These are phyloP conservation scores for Pugionium cornutum DNA, from an alignment of 345 rosid genomes.

Conservation along the genomic window DNA sequence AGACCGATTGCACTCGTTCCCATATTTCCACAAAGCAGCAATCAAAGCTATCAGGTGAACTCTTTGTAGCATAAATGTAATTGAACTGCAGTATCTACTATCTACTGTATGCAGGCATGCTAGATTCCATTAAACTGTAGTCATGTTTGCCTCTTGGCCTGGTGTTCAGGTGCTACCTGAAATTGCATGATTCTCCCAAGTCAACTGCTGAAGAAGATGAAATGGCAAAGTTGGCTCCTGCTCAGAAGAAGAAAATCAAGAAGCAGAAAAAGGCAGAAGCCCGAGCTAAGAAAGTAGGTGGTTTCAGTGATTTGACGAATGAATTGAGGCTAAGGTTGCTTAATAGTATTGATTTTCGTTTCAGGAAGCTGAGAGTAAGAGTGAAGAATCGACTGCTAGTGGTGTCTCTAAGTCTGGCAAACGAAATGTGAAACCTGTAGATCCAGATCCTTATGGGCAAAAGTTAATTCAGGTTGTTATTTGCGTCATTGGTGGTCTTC, in stretches of 20 bases:
- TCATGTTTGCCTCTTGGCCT: slow-evolving; percentile 16
- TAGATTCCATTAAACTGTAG: slow-evolving; percentile 12
- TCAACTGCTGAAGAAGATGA: slow-evolving; percentile 72
- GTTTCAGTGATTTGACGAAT: slow-evolving; percentile 21
- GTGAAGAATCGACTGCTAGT: slow-evolving; percentile 70
- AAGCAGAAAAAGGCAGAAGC: slow-evolving; percentile 97
- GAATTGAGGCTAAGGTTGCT: slow-evolving; percentile 23
- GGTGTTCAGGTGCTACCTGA: slow-evolving; percentile 74
- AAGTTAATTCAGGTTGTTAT: slow-evolving; percentile 79
- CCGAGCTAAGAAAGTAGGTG: slow-evolving; percentile 86
- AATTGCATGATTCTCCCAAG: slow-evolving; percentile 87
- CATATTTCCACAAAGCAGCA: slow-evolving; percentile 95
- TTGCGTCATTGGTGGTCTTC: slow-evolving; percentile 16
- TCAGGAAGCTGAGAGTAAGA: slow-evolving; percentile 93
- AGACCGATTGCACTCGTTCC: slow-evolving; percentile 90
- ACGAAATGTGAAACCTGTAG: slow-evolving; percentile 83
- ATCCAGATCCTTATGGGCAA: slow-evolving; percentile 94
- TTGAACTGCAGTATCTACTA: neutral
- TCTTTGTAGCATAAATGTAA: slow-evolving; percentile 20
- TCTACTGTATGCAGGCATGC: slow-evolving; percentile 13
- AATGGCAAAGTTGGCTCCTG: slow-evolving; percentile 76
- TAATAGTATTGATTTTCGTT: slow-evolving; percentile 34
- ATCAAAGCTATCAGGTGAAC: slow-evolving; percentile 86
- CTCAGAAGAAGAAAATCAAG: slow-evolving; percentile 92
- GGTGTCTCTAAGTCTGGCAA: slow-evolving; percentile 83